Base-by-base conservation (phyloP, 495 filamentous ascomycete genomes). In the Aspergillus egyptiacus region DNA sequence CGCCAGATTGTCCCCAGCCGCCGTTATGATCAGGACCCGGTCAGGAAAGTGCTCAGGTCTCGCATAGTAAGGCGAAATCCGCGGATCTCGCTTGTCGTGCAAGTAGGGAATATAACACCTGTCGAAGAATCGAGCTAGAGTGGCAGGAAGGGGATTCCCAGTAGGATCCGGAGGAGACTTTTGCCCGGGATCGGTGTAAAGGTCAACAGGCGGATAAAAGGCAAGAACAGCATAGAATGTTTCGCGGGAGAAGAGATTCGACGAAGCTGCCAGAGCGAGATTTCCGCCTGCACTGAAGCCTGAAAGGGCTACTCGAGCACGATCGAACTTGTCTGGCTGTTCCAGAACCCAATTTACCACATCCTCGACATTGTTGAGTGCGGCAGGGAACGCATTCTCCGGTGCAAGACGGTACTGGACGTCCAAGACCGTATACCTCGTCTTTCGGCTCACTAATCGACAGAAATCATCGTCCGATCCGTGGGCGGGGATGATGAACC, bases 341-440 rank as follows among this genome's bases (percentile, higher is more conserved):
- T 57, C 24, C 0, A 66, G 56, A 3, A 66, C 66, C 49, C 68
- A 69, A 7, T 58, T 60, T 23, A 73, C 58, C 8, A 53, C 56
- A 51, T 73, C 70, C 48, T 75, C 67, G 27, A 78, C 85, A 53
- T 94, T 88, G 30, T 94, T 71, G 13, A 94, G 61, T 5, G 85
- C 84, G 0, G 84, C 75, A 13, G 87, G 87, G 63, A 93, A 93
- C 0, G 86, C 77, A 53, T 83, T 57, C 60, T 93, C 85, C 0
- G 89, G 89, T 2, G 87, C 79, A 2, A 94, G 76, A 8, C 89
- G 78, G 64, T 95, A 95, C 9, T 81, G 75, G 5, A 89, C 78
- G 48, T 75, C 71, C 17, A 75, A 42, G 14, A 73, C 70, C 5
- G 64, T 66, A 50, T 71, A 67, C 7, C 57, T 59, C 19, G 71